Conservation (phyloP, 805 yeast genomes). For the Saccharomyces jurei region DNA sequence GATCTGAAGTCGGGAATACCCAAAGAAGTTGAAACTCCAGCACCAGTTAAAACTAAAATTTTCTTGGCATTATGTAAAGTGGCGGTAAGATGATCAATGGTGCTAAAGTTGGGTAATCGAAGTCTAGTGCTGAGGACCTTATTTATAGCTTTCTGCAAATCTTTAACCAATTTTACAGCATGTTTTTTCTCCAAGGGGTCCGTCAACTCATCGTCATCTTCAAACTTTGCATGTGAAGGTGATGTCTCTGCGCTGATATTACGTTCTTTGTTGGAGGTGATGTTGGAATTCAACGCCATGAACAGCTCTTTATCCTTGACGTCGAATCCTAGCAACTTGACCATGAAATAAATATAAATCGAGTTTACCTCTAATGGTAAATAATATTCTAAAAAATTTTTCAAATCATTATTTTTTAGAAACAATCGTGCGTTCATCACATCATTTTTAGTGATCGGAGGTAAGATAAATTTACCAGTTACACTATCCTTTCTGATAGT, state of each 20-base stretch:
- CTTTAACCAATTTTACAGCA: conserved; percentile 40
- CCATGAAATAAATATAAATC: conserved; percentile 47
- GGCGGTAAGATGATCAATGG: conserved; percentile 50
- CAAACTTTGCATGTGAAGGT: conserved; percentile 19
- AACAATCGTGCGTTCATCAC: conserved; percentile 41
- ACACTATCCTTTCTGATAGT: conserved; percentile 17
- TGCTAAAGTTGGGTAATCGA: conserved; percentile 44
- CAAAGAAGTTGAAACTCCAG: conserved; percentile 82
- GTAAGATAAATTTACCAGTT: conserved; percentile 31
- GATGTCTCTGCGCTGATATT: background rate
- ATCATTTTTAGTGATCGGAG: conserved; percentile 36
- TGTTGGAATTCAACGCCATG: conserved; percentile 18
- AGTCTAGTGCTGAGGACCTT: conserved; percentile 51
- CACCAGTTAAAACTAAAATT: conserved; percentile 77
- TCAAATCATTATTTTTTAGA: conserved; percentile 53
- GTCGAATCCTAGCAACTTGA: conserved; percentile 57
- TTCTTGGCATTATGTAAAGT: conserved; percentile 49
- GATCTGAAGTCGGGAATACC: conserved; percentile 94
- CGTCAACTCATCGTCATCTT: background rate
- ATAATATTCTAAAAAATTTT: conserved; percentile 50
- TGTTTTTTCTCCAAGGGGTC: conserved; percentile 38
- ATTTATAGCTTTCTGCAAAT: conserved; percentile 56
- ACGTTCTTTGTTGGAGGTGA: conserved; percentile 9
- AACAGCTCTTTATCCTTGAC: conserved; percentile 31
- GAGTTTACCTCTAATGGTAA: conserved; percentile 54